Evolutionary conservation across 352 stramenopile genomes (phyloP), one percentile per base, ranked within the genome.

Genomic region (Phytophthora sansomeana): DNA sequence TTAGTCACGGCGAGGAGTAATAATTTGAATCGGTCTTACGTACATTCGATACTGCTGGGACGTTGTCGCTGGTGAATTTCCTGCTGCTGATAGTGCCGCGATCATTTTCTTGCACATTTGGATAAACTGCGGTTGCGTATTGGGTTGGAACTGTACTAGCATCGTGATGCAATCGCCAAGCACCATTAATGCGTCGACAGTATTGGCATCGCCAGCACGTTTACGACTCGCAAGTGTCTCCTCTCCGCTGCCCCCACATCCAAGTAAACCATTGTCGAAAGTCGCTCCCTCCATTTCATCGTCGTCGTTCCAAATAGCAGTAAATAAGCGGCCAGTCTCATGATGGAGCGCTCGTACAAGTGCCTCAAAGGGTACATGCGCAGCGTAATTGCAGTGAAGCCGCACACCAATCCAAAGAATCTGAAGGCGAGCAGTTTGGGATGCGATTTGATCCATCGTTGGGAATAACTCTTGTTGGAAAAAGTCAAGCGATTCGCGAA

Each of bases 401-500:
- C 80, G 77, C 32, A 91, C 68, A 8, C 70, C 81, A 43, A 93
- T 63, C 63, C 69, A 82, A 32, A 93, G 53, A 11, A 91, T 75
- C 63, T 91, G 85, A 6, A 90, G 57, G 1, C 85, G 77, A 29
- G 84, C 67, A 32, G 68, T 57, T 44, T 75, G 72, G 0, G 77
- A 87, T 13, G 68, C 50, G 57, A 93, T 85, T 39, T 83, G 75
- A 13, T 59, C 53, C 72, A 76, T 81, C 5, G 66, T 69, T 42
- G 71, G 69, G 47, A 82, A 78, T 9, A 91, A 17, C 16, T 91
- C 85, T 21, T 78, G 56, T 53, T 82, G 71, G 29, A 90, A 89
- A 63, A 91, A 91, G 7, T 77, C 64, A 3, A 93, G 63, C 8
- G 82, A 89, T 43, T 93, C 82, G 24, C 63, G 80, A 35, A 93